Conservation (phyloP, 1,139 yeast species). For the Kluyveromyces sp. region DNA sequence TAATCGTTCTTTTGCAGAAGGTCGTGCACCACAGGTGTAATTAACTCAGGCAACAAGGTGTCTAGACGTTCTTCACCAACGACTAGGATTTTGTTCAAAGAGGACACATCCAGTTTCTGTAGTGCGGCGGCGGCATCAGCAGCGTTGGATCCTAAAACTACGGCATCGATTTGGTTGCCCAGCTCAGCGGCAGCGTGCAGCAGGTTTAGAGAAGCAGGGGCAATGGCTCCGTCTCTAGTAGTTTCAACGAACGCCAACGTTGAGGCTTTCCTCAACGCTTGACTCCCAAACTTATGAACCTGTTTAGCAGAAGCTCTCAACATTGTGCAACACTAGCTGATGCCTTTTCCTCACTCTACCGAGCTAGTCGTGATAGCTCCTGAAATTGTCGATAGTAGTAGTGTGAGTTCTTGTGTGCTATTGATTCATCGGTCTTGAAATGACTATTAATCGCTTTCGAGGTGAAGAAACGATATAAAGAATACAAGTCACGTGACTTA, state of each 20-base stretch:
- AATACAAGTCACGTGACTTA: not conserved
- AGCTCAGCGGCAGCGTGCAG: constrained; percentile 57
- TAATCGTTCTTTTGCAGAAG: constrained; percentile 41
- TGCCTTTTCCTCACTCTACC: too few relatives aligned
- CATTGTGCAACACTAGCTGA: not conserved
- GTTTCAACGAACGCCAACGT: constrained; percentile 76
- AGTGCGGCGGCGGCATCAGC: constrained; percentile 37
- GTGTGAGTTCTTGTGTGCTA: too few relatives aligned
- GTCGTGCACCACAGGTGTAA: constrained; percentile 50
- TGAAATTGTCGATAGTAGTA: too few relatives aligned
- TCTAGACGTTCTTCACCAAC: constrained; percentile 45
- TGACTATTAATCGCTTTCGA: not conserved
- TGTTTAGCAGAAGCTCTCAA: constrained; percentile 3
- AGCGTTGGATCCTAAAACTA: constrained; percentile 52
- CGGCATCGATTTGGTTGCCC: constrained; percentile 59
- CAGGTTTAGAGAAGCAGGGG: constrained; percentile 63
- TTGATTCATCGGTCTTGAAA: not conserved
- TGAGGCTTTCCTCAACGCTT: constrained; percentile 36
- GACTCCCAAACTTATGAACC: constrained; percentile 1
- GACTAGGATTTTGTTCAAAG: constrained; percentile 41
- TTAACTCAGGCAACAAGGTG: constrained; percentile 58
- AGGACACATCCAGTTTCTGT: constrained; percentile 33
- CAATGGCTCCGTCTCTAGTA: constrained; percentile 40
- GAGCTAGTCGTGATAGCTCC: too few relatives aligned
- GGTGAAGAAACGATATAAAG: not conserved